Evolutionary conservation across 2,329 filamentous ascomycete species (phyloP), one percentile per base, ranked within the genome.

Genomic region (Diaporthe nobilis): DNA sequence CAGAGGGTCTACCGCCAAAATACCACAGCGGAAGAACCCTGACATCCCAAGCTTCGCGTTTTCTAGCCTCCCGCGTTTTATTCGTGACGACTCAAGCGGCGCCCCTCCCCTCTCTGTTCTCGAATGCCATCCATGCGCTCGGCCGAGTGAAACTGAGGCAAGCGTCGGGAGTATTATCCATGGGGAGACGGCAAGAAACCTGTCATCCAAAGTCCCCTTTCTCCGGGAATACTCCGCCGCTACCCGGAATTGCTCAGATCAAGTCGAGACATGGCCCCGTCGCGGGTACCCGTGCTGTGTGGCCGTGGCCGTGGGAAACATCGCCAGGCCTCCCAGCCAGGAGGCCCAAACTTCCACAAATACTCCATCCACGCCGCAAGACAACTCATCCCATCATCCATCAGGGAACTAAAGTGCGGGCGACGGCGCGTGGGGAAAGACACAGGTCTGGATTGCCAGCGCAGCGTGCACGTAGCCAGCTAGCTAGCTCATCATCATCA

Each of bases 401-500:
- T 31, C 60, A 25, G 39, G 39, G 4, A 63, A 20, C 60, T 49
- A 73, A 28, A 22, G 15, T 42, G 15, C 13, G 28, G 20, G 20
- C 61, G 28, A 53, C 13, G 20, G 44, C 20, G 31, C 44, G 63
- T 39, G 44, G 63, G 44, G 44, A 25, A n/a, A 25, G 47, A 73
- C 55, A 47, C 47, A 39, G 22, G 22, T 42, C 44, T n/a, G 34
- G 57, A 51, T 42, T 71, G 68, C 67, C 58, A 72, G 49, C 67
- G 63, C 49, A 72, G 53, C 47, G 49, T 72, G 70, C 71, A 73
- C 47, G 31, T 51, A 34, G 65, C 65, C 65, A 53, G 31, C 65
- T 25, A 39, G 74, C 57, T 37, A 39, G 74, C 57, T 42, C 74
- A 65, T 71, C 74, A 63, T 70, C 74, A 65, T 65, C 71, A 73